Evolutionary conservation across 2,329 filamentous ascomycete species (phyloP).

Genomic region (Sporothrix brasiliensis): DNA sequence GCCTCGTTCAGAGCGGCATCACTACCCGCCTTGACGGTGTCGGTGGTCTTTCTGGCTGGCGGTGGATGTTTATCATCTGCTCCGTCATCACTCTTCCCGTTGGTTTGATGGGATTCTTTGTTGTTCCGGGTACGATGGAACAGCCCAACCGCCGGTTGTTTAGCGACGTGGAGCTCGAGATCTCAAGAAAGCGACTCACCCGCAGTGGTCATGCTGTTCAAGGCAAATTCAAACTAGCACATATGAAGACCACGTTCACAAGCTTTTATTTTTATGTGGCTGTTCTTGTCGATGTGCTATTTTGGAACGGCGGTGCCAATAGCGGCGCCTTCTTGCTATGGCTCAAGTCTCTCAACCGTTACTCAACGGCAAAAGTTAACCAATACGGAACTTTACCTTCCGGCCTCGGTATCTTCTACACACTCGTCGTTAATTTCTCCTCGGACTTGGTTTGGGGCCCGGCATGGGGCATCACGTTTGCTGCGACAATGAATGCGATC

Average conservation of each 20-base stretch:
- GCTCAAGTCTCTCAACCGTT: conserved; percentile 54
- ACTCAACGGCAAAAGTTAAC: conserved; percentile 26
- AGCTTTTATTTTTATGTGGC: conserved; percentile 51
- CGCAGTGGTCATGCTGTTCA: conserved; percentile 24
- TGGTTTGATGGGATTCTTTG: conserved; percentile 53
- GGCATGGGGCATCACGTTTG: conserved; percentile 58
- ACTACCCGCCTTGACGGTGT: conserved; percentile 40
- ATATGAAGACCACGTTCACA: conserved; percentile 14
- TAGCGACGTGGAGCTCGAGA: conserved; percentile 35
- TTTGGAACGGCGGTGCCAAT: conserved; percentile 58
- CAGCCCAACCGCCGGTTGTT: conserved; percentile 44
- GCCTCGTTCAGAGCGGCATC: conserved; percentile 42
- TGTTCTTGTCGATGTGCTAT: conserved; percentile 56
- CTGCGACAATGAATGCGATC: conserved; percentile 55
- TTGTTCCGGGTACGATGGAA: conserved; percentile 54
- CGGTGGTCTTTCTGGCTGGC: conserved; percentile 42
- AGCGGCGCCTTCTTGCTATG: conserved; percentile 59
- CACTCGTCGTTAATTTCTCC: conserved; percentile 56
- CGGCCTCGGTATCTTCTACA: conserved; percentile 60
- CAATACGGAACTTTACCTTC: conserved; percentile 25
- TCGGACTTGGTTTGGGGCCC: conserved; percentile 58
- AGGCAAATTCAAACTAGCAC: conserved; percentile 9
- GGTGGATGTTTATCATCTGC: conserved; percentile 45
- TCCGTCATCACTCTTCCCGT: conserved; percentile 46
- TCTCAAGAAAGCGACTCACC: conserved; percentile 16